Evolutionary conservation across 139 green algal genomes (phyloP), one percentile per base, ranked within the genome.

Genomic region (Micractinium conductrix): DNA sequence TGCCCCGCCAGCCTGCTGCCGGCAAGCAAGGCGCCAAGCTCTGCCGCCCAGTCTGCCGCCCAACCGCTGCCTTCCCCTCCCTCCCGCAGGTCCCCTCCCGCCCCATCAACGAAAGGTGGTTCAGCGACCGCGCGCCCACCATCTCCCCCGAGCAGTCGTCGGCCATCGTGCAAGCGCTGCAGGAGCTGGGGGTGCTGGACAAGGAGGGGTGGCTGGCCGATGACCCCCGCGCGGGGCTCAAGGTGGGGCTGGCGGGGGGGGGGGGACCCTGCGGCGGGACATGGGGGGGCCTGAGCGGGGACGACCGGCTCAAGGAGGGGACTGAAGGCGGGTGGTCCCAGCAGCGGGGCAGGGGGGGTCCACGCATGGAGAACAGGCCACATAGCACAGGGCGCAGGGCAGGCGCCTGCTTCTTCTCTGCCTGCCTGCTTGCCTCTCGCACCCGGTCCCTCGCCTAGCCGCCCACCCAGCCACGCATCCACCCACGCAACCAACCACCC

Each of bases 161-260:
- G 0, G 76, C 38, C 19, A 82, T 82, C 22, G 76, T 82, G 38
- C 28, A 38, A 6, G 76, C 55, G 2, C 45, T 82, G 76, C 38
- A 53, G 48, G 8, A 82, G 76, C 76, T 82, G 4, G 76, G 76
- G 0, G 68, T 82, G 53, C 68, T 82, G 5, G 76, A 82, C 37
- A 12, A 1, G 28, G 55, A 55, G 7, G 76, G 76, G 2, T 38
- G 62, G 33, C 28, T 82, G 76, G 4, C 5, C 2, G 63, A 58
- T 26, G 76, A 82, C 58, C 76, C 76, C 1, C 76, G 76, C 4
- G n/a, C 60, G 9, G n/a, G 63, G 30, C 38, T 82, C 21, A 72
- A 44, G 65, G 65, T 30, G 16, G 17, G 37, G 21, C n/a, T n/a
- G n/a, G n/a, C n/a, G n/a, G n/a, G n/a, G n/a, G n/a, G n/a, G n/a